A percentile compares a stretch with the other conserved stretches of the same genome.
Conservation (phyloP, 2,329 filamentous ascomycete genomes). For the Scleromitrula shiraiana region DNA sequence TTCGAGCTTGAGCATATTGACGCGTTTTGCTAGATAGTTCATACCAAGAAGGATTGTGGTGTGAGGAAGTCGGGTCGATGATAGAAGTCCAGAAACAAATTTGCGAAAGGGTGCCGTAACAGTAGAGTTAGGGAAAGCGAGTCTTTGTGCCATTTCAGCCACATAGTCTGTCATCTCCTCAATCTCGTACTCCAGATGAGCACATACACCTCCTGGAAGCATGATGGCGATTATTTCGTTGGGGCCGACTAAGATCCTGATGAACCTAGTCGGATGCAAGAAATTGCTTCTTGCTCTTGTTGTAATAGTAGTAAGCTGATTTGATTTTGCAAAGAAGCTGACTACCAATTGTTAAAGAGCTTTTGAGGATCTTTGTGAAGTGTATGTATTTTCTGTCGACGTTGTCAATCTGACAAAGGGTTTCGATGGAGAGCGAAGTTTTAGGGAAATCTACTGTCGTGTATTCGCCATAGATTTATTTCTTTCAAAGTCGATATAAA, state of each 20-base stretch:
- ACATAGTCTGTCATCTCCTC: constrained; percentile 72
- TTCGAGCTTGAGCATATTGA: constrained; percentile 45
- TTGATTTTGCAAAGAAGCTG: constrained; percentile 1
- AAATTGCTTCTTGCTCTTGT: constrained; percentile 22
- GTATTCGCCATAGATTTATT: constrained; percentile 24
- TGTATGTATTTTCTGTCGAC: constrained; percentile 12
- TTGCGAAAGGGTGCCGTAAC: constrained; percentile 60
- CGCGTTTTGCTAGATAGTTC: constrained; percentile 58
- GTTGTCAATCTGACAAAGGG: constrained; percentile 9
- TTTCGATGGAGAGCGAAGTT: constrained; percentile 18
- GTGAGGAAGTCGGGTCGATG: constrained; percentile 62
- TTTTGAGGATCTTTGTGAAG: too few relatives aligned
- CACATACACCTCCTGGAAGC: constrained; percentile 55
- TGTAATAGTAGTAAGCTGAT: neutral
- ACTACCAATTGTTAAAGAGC: constrained; percentile 1
- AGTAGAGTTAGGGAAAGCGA: constrained; percentile 52
- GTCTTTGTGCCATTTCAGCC: constrained; percentile 61
- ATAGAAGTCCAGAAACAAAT: constrained; percentile 65
- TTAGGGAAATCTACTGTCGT: constrained; percentile 22
- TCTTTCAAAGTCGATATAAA: constrained; percentile 6
- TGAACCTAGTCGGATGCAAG: constrained; percentile 27
- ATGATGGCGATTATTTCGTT: constrained; percentile 23
- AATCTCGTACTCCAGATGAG: constrained; percentile 70
- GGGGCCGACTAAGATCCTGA: constrained; percentile 23
- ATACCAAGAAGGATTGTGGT: constrained; percentile 65